A percentile compares a stretch with the other conserved stretches of the same genome.
Conservation (phyloP, 1,139 yeast genomes). For the Scheffersomyces segobiensis region DNA sequence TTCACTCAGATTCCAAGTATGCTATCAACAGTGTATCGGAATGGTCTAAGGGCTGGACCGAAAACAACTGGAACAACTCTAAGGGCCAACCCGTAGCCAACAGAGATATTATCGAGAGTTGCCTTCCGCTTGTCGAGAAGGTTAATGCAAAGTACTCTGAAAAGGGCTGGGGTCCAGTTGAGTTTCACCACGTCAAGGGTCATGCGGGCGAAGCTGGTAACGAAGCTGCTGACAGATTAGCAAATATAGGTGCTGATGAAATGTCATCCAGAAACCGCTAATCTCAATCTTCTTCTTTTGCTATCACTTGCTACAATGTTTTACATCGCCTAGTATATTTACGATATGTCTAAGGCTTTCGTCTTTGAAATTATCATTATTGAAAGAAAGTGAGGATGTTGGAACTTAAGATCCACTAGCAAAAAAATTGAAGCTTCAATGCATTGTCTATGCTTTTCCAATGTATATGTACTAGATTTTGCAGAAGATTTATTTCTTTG, state of each 20-base stretch:
- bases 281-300: too few relatives aligned
- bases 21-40: conserved; percentile 45
- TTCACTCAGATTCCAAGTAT: conserved; percentile 62
- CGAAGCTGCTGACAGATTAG: conserved; percentile 74
- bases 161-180: conserved; percentile 34
- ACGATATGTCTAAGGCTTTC: too few relatives aligned
- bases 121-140: conserved; percentile 22
- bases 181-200: conserved; percentile 65
- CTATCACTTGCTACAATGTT: too few relatives aligned
- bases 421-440: too few relatives aligned
- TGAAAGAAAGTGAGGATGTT: too few relatives aligned
- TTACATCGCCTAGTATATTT: too few relatives aligned
- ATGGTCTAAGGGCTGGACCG: conserved; percentile 57
- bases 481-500: too few relatives aligned
- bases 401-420: too few relatives aligned
- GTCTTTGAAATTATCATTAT: too few relatives aligned
- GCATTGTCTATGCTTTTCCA: too few relatives aligned
- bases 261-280: background rate
- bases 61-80: conserved; percentile 52
- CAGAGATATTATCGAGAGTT: conserved; percentile 45
- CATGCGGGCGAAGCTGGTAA: conserved; percentile 73
- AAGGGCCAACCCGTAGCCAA: conserved; percentile 51
- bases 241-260: conserved; percentile 60
- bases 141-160: conserved; percentile 27
- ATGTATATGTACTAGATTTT: too few relatives aligned